phyloP scores from a whole-genome alignment of 1,284 basidiomycete species.

The Cutaneotrichosporon arboriforme region DNA sequence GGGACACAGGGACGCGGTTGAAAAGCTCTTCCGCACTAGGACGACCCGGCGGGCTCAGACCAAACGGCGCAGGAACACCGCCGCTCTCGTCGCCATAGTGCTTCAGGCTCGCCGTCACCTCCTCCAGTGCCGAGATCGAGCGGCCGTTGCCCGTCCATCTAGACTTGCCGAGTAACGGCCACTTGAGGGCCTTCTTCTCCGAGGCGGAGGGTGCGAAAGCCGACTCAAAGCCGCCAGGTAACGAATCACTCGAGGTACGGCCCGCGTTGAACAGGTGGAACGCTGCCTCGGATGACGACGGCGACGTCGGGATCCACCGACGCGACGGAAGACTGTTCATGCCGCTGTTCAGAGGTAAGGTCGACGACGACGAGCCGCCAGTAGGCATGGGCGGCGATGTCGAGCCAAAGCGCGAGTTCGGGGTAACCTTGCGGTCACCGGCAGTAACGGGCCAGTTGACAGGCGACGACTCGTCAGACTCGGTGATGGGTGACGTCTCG shows the following conservation, averaged over 20 bases:
- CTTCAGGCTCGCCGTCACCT: constrained; percentile 16
- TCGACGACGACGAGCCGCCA: constrained; percentile 5
- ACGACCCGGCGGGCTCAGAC: constrained; percentile 2
- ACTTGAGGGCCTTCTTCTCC: constrained; percentile 45
- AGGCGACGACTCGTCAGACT: constrained; percentile 23
- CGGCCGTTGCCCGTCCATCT: constrained; percentile 22
- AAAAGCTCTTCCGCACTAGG: constrained; percentile 19
- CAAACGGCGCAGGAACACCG: background rate
- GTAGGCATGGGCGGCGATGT: background rate
- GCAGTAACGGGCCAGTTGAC: constrained; percentile 7
- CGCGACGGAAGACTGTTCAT: constrained; percentile 23
- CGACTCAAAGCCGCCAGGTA: constrained; percentile 21
- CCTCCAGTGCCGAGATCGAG: constrained; percentile 10
- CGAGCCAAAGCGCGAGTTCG: constrained; percentile 7
- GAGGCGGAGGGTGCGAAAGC: constrained; percentile 43
- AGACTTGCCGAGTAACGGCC: constrained; percentile 35
- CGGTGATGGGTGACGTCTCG: constrained; percentile 23
- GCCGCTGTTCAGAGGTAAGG: constrained; percentile 2
- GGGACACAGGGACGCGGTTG: constrained; percentile 14
- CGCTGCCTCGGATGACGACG: constrained; percentile 30
- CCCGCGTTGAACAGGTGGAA: constrained; percentile 23
- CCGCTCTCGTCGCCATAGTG: background rate
- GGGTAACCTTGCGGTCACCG: constrained; percentile 3
- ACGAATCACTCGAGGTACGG: constrained; percentile 37
- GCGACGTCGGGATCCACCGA: constrained; percentile 39